These are phyloP conservation scores for Lophium mytilinum DNA, from an alignment of 495 filamentous ascomycete genomes.

Conservation along the genomic window DNA sequence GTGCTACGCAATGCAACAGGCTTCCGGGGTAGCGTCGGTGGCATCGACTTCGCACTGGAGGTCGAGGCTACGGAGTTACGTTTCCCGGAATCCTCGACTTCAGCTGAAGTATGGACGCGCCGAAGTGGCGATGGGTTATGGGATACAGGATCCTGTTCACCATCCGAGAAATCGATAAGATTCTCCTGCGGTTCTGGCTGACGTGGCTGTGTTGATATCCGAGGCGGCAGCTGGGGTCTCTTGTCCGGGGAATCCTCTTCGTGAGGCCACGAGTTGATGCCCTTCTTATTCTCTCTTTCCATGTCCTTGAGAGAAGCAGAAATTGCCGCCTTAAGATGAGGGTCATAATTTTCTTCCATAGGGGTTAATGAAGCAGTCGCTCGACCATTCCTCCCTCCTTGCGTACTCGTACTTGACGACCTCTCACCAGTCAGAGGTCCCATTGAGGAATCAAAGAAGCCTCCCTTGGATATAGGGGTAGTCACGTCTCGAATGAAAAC, in stretches of 20 bases:
- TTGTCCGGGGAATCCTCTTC: conserved; percentile 15
- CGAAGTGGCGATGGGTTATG: neutral
- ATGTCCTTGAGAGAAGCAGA: conserved; percentile 32
- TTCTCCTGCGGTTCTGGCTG: conserved; percentile 14
- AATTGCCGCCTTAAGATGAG: conserved; percentile 33
- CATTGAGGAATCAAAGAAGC: conserved; percentile 71
- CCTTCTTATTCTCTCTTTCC: conserved; percentile 24
- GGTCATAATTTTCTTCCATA: conserved; percentile 30
- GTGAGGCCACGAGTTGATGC: conserved; percentile 23
- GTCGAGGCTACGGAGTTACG: conserved; percentile 9
- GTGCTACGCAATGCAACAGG: conserved; percentile 30
- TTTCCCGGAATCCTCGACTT: conserved; percentile 1
- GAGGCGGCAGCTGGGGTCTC: conserved; percentile 25
- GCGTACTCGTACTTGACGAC: conserved; percentile 15
- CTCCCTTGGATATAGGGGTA: conserved; percentile 49
- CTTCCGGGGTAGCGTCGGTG: conserved; percentile 31
- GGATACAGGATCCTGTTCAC: conserved; percentile 10
- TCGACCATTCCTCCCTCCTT: neutral
- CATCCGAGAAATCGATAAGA: conserved; percentile 33
- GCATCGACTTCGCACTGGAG: conserved; percentile 13
- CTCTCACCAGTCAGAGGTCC: conserved; percentile 31
- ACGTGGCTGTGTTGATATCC: conserved; percentile 12
- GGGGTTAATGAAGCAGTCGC: neutral
- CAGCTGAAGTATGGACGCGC: conserved; percentile 4
- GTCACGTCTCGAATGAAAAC: conserved; percentile 96